Base-by-base conservation (phyloP, 768 basidiomycete genomes). In the Mycena maculata region DNA sequence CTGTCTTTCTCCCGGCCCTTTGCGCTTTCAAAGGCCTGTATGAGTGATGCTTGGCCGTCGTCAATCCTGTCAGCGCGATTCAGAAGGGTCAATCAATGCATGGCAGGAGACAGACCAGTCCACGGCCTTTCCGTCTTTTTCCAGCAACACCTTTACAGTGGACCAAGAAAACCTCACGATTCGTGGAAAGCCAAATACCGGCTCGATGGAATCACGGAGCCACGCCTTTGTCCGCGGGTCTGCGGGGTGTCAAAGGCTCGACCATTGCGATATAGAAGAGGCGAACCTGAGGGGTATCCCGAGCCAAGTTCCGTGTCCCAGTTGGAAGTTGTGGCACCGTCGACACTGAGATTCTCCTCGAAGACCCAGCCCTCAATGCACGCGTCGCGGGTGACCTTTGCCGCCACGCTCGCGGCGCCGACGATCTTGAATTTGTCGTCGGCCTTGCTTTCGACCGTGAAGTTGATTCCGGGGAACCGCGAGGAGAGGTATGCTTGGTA, bases 381-480 rank as follows among this genome's bases (percentile, higher is more conserved):
- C 9, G 91, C 89, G 74, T 99, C 97, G 61, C 97, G 85, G 0
- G 96, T 98, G 28, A 97, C 96, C 79, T 99, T 99, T 2, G 98
- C 98, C 3, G 95, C 95, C n/a, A 99, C 94, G 76, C 94, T 95
- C 2, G 97, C 98, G 8, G 98, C 98, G 23, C 95, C 92, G 65
- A 99, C 98, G 65, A 99, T 96, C 74, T 96, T 98, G 85, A 88
- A 99, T 67, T 93, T 90, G n/a, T 91, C 90, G 75, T 99, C 98
- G 18, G 98, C 98, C 78, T 99, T 98, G 28, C 89, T 88, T 12
- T 90, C 87, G 25, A 99, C 98, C 0, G 94, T 96, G 76, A 99
- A 96, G 42, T 82, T 80, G 69, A 98, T 92, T 9, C 87, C 89
- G 0, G 94, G 93, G 77, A 98, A 99, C 33, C 90, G 74, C 9